Evolutionary conservation across 371 early-diverging fungal species (phyloP), one percentile per base, ranked within the genome.

Genomic region (Synchytrium microbalum): DNA sequence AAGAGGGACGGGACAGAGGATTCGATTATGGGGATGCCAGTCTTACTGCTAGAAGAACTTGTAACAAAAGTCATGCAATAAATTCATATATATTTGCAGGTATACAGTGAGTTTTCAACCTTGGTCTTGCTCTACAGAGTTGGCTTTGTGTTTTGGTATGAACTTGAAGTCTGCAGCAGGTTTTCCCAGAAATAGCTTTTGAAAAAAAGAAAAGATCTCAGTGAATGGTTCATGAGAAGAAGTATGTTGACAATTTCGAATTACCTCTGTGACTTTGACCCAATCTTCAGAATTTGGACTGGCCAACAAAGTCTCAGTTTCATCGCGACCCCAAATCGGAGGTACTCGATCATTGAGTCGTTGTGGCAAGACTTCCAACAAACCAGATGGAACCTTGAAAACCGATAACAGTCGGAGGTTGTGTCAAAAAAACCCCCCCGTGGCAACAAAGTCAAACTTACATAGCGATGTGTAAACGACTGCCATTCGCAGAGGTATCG

Each of bases 241-340:
- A 79, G 32, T 69, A 69, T 64, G 19, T 38, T 38, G 19, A 5
- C 46, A 38, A 38, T 38, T 19, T 10, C 46, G 19, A 38, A 5
- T 19, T 38, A 38, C 46, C 65, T 80, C 80, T 72, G 80, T 79
- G 23, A 93, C 70, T 71, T 93, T 92, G 64, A 98, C 83, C 98
- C 96, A 96, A 74, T 96, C 96, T 19, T 75, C 69, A 1, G 86
- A 84, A 51, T 83, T 78, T 23, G 84, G 74, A 55, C 89, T 88
- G 2, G 90, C 95, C 94, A 98, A 86, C 62, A 96, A 73, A 0
- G 96, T 96, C 75, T 98, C 98, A 23, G 95, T 70, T 14, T 96
- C 96, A 67, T 92, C 84, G 51, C 98, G 78, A 2, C 98, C 98
- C 23, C 73, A 66, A 65, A 86, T 96, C 8, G 84, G 80, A 23